Evolutionary conservation across 2,329 filamentous ascomycete species (phyloP), one percentile per base, ranked within the genome.

Genomic region (Fusarium staphyleae): DNA sequence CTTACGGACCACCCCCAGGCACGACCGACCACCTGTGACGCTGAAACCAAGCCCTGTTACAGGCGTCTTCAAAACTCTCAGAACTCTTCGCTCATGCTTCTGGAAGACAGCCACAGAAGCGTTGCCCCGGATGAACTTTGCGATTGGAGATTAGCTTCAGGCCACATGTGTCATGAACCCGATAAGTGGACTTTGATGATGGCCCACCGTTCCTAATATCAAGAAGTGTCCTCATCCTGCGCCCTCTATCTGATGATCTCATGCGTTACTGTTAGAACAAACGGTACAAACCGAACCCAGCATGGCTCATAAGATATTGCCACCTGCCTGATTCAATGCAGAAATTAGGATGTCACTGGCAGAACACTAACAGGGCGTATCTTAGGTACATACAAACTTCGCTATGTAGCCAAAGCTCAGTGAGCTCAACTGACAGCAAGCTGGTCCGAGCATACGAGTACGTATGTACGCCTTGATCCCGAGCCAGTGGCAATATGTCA

Each of bases 161-260:
- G 18, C 28, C 34, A 47, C 29, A n/a, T 43, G 35, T 41, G 29
- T 28, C 44, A 34, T 28, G 42, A 32, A 66, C 50, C 63, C 63
- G 66, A 68, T 68, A 68, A 66, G 66, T 67, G 62, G 66, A 57
- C 29, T 58, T 53, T 46, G 28, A 39, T 30, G 22, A 26, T n/a
- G 42, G 24, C 55, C 66, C 66, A 66, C 57, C 35, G n/a, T 12
- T 22, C 24, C 13, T 37, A 44, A 53, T 55, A 63, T 55, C 63
- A 67, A 58, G 59, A 65, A 66, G 56, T 57, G 62, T 58, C 59
- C 37, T 65, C 60, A 65, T 65, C 56, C 52, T 30, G 34, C 48
- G 30, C 34, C 8, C 15, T 49, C 28, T 39, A 15, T 34, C 57
- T 52, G 48, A 53, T 40, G n/a, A 2, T 14, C 32, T 10, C 9